Base-by-base conservation (phyloP, 1,284 basidiomycete genomes). In the Thecaphora frezii region DNA sequence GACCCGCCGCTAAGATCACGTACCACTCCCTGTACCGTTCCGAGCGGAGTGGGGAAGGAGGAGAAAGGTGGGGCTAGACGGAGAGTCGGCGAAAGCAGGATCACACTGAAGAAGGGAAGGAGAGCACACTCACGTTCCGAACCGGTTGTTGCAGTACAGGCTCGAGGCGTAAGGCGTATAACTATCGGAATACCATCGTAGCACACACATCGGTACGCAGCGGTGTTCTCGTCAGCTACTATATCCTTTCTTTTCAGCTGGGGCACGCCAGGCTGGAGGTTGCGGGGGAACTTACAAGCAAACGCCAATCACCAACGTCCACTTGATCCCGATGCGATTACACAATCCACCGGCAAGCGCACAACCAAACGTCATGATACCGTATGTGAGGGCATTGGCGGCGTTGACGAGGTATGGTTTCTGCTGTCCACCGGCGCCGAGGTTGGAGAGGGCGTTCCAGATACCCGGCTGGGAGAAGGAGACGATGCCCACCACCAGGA, bases 1-100 rank as follows among this genome's bases (percentile, higher is more conserved):
- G 30, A 9, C 36, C 47, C 19, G 47, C 47, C 12, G 36, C 47
- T 2, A 48, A 3, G n/a, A 48, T 22, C 9, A 48, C 47, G 24
- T 48, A 48, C 47, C 47, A 48, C n/a, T 48, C 47, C 18, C 16
- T 48, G 25, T n/a, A n/a, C n/a, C n/a, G n/a, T n/a, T n/a, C n/a
- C n/a, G n/a, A n/a, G n/a, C n/a, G n/a, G n/a, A n/a, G n/a, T n/a
- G n/a, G n/a, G n/a, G n/a, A n/a, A n/a, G n/a, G n/a, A n/a, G n/a
- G n/a, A n/a, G n/a, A n/a, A n/a, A n/a, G n/a, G n/a, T n/a, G n/a
- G n/a, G n/a, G n/a, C n/a, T n/a, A n/a, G n/a, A n/a, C n/a, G n/a
- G n/a, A n/a, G n/a, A n/a, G n/a, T n/a, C n/a, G n/a, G n/a, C n/a
- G n/a, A n/a, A n/a, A n/a, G n/a, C n/a, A n/a, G n/a, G n/a, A n/a